Base-by-base conservation (phyloP, 2,329 filamentous ascomycete genomes). In the Calonectria hawksworthii region DNA sequence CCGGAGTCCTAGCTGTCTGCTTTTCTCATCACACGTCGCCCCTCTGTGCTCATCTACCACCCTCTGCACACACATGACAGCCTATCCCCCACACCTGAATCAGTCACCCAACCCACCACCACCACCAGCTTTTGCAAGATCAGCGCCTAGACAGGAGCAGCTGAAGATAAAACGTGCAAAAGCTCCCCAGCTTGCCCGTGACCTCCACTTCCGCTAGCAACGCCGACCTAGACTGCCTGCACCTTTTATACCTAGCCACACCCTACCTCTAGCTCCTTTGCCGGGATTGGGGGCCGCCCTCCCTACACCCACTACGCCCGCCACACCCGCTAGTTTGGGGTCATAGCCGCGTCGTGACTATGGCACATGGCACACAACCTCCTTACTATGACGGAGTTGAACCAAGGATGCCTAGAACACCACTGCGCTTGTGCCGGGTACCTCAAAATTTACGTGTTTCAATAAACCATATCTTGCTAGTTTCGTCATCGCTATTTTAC, bases 71-170 rank as follows among this genome's bases (percentile, higher is more conserved):
- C 70, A 38, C 38, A 59, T 72, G 70, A 72, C 52, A 38, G 30
- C 10, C 63, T 30, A 65, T 34, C 61, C 64, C 56, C 52, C 52
- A 59, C 64, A 54, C 52, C 32, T 4, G 51, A 47, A 68, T 30
- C 52, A 59, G 68, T 71, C 68, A 66, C 61, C 41, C 68, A 66
- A 54, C 68, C 68, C 68, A 70, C 68, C 68, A 65, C 68, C 68
- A 65, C 59, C 34, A 36, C 28, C 21, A 66, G 16, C n/a, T 34
- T n/a, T 3, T 9, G 38, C 50, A 61, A 38, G 36, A 41, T 38
- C 36, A 52, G 36, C 56, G 56, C 23, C 13, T 23, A 21, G 56
- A 18, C 30, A 8, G 18, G 56, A 28, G 13, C 56, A 63, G 56
- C 56, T 63, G 56, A 41, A 63, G 3, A 28, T 28, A 41, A 63